Base-by-base conservation (phyloP, 352 stramenopile genomes). In the Phytophthora sp. region DNA sequence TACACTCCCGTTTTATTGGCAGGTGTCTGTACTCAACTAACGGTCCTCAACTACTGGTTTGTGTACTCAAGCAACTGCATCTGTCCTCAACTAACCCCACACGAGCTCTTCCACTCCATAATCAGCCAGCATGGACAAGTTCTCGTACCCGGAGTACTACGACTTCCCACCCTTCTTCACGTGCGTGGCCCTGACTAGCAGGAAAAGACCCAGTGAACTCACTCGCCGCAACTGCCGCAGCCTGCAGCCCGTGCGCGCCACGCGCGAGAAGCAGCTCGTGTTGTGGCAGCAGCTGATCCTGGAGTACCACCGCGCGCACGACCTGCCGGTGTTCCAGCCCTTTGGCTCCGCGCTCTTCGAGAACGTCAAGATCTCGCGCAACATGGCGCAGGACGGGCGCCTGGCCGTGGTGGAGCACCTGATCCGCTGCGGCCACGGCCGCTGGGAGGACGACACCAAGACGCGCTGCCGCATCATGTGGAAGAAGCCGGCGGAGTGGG, bases 91-190 rank as follows among this genome's bases (percentile, higher is more conserved):
- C n/a, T n/a, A n/a, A n/a, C n/a, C n/a, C n/a, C n/a, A n/a, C 6
- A 11, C 13, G 5, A 41, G 34, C 34, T 20, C 11, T 41, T 32
- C 28, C 28, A 32, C 11, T 11, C 28, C 6, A 32, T 32, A 32
- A 11, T 6, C n/a, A 13, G 35, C 41, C 28, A 21, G 17, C 20
- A 81, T 81, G 73, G 81, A 93, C 65, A 87, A 88, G 54, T 95
- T 93, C 67, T 74, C 77, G 49, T 95, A 92, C 68, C 87, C 87
- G 4, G 87, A 95, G 62, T 92, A 92, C 68, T 93, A 92, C 75
- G 76, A 93, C 64, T 95, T 95, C 52, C 87, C 87, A 24, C 87
- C 87, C 15, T 95, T 95, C 62, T 95, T 94, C 71, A 95, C 87
- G 79, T 89, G 57, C 60, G 71, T 66, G n/a, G n/a, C n/a, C n/a